Evolutionary conservation across 768 basidiomycete species (phyloP), one percentile per base, ranked within the genome.

Genomic region (Tricholoma bakamatsutake): DNA sequence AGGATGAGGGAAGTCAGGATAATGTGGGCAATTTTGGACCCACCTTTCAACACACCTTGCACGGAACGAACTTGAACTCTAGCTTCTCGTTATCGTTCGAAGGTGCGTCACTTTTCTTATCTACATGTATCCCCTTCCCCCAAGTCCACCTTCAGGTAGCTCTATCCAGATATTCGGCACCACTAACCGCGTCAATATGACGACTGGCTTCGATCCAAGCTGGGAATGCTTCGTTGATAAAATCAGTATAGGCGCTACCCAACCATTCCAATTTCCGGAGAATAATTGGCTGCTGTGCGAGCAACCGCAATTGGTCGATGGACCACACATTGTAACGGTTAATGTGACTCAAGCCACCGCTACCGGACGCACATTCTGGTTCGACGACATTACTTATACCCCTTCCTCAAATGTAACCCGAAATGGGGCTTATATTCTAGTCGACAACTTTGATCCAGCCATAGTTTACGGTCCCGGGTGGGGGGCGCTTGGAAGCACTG

Each of bases 271-370:
- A 43, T 62, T 33, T 30, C 33, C 59, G 5, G 67, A 68, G 48
- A 69, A 67, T 54, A 65, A 67, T 27, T 67, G 63, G 64, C 15
- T 52, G 4, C 59, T 69, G 18, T 69, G 68, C 50, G 43, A 52
- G 5, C 55, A 61, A 17, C 37, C 55, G 33, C 51, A 45, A 7
- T 57, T 69, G 15, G 15, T 43, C 2, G 66, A 67, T 52, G 67
- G 67, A 4, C 56, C 50, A 9, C 70, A 71, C 54, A 57, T 57
- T 15, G 55, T 68, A 5, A 64, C 61, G 8, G 60, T 66, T 21
- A 65, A 64, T 34, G 63, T 60, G 4, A 45, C 21, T 45, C 43
- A 64, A 59, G 1, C 54, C 50, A 58, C 48, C 17, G 18, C 40
- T n/a, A 2, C 37, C 34, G 50, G 50, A 15, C 27, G 31, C 13